These are phyloP conservation scores for Hemisphaericaspora lyxosophila DNA, from an alignment of 1,139 yeast genomes.

Conservation along the genomic window DNA sequence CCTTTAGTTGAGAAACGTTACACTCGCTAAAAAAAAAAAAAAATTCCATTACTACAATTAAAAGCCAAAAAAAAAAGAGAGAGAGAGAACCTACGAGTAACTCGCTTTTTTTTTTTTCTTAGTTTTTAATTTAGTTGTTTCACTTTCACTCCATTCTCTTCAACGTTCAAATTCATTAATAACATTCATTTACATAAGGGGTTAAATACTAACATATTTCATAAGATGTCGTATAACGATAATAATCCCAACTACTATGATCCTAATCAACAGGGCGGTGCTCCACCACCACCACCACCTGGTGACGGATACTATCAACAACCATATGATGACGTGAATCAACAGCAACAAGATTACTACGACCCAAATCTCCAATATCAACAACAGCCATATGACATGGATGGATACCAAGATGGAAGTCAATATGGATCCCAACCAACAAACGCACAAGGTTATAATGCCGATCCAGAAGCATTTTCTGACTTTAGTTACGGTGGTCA, in stretches of 20 bases:
- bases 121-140: neutral
- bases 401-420: constrained; percentile 42
- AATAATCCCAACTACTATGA: constrained; percentile 50
- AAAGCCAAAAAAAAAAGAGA: no score
- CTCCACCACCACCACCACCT: constrained; percentile 18
- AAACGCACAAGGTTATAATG: constrained; percentile 52
- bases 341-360: constrained; percentile 38
- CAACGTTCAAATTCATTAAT: constrained; percentile 1
- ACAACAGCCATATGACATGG: constrained; percentile 51
- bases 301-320: constrained; percentile 51
- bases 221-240: constrained; percentile 54
- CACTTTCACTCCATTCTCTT: neutral
- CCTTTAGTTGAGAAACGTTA: no score
- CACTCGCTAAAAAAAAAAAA: no score
- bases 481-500: constrained; percentile 76
- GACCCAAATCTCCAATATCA: constrained; percentile 55
- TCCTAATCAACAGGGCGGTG: constrained; percentile 42
- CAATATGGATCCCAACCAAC: constrained; percentile 28
- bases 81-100: no score
- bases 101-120: neutral
- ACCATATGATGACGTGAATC: constrained; percentile 38
- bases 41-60: no score
- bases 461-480: constrained; percentile 74
- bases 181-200: neutral
- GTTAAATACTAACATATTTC: constrained; percentile 21